phyloP scores from a whole-genome alignment of 768 basidiomycete genomes.

The Leccinum truebloodii region DNA sequence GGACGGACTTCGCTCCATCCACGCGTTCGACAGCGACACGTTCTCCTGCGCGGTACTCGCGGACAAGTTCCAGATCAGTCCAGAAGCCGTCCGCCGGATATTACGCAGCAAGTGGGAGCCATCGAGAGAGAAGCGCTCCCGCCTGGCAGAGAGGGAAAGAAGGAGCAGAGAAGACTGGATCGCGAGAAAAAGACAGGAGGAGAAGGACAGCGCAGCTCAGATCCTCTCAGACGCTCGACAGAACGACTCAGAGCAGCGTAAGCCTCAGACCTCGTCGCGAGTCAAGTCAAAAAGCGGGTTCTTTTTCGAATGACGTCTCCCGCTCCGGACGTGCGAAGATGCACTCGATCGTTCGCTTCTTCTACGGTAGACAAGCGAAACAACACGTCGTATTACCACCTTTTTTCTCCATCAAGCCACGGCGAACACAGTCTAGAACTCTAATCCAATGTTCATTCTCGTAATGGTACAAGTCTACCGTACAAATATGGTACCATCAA shows the following conservation, averaged over 20 bases:
- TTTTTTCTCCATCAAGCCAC: neutral
- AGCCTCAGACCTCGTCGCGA: slow-evolving; percentile 22
- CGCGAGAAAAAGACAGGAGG: slow-evolving; percentile 41
- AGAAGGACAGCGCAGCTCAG: slow-evolving; percentile 40
- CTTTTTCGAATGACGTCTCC: slow-evolving; percentile 40
- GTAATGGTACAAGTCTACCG: slow-evolving; percentile 8
- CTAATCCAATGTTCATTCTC: slow-evolving; percentile 12
- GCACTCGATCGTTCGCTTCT: slow-evolving; percentile 1
- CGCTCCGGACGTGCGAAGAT: slow-evolving; percentile 16
- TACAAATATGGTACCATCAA: slow-evolving; percentile 7
- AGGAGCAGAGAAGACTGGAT: slow-evolving; percentile 41
- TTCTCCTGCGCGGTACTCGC: slow-evolving; percentile 73
- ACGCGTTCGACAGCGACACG: slow-evolving; percentile 59
- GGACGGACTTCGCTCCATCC: slow-evolving; percentile 72
- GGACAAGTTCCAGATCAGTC: slow-evolving; percentile 73
- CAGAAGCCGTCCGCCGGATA: slow-evolving; percentile 80
- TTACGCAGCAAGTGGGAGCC: slow-evolving; percentile 76
- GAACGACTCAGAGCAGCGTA: slow-evolving; percentile 9
- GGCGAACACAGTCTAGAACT: slow-evolving; percentile 8
- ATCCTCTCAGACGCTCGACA: slow-evolving; percentile 27
- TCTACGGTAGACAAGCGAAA: slow-evolving; percentile 4
- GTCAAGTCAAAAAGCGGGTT: slow-evolving; percentile 38
- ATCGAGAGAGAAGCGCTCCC: slow-evolving; percentile 49
- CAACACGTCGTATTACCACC: slow-evolving; percentile 9
- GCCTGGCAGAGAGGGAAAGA: slow-evolving; percentile 53